phyloP scores from a whole-genome alignment of 2,329 filamentous ascomycete species.

The Purpureocillium takamizusanense region DNA sequence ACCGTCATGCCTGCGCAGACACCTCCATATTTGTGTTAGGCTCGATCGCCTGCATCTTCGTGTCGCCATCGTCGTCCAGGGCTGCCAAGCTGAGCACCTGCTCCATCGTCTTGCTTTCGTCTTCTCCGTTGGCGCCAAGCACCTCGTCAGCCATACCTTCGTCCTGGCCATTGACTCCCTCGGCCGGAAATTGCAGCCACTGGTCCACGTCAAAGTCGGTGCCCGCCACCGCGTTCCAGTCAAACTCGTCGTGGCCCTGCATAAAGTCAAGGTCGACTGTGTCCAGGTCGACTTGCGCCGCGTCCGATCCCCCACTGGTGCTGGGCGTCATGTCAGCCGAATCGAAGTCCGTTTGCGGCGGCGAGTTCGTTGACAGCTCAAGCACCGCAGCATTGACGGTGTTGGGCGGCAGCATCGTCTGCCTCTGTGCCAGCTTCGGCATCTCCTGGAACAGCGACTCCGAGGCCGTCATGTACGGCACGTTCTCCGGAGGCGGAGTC shows the following conservation, averaged over 20 bases:
- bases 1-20: conserved; percentile 2
- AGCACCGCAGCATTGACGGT: conserved; percentile 27
- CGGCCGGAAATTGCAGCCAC: conserved; percentile 48
- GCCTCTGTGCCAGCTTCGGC: conserved; percentile 15
- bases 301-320: conserved; percentile 34
- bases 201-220: conserved; percentile 50
- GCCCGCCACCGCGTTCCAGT: conserved; percentile 43
- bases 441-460: conserved; percentile 28
- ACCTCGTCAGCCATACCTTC: conserved; percentile 12
- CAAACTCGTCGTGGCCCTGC: conserved; percentile 38
- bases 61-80: conserved; percentile 17
- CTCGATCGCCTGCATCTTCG: conserved; percentile 1
- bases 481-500: conserved; percentile 46
- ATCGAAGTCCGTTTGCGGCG: conserved; percentile 35
- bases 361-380: conserved; percentile 27
- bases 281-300: conserved; percentile 23
- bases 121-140: conserved; percentile 3
- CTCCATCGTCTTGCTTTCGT: conserved; percentile 17
- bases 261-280: conserved; percentile 37
- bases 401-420: conserved; percentile 27
- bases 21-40: not conserved
- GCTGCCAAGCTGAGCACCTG: conserved; percentile 19
- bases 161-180: conserved; percentile 32
- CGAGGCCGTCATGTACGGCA: conserved; percentile 31
- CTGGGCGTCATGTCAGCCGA: conserved; percentile 34